phyloP scores from a whole-genome alignment of 2,329 filamentous ascomycete species.

The Ophiostoma tasmaniense region DNA sequence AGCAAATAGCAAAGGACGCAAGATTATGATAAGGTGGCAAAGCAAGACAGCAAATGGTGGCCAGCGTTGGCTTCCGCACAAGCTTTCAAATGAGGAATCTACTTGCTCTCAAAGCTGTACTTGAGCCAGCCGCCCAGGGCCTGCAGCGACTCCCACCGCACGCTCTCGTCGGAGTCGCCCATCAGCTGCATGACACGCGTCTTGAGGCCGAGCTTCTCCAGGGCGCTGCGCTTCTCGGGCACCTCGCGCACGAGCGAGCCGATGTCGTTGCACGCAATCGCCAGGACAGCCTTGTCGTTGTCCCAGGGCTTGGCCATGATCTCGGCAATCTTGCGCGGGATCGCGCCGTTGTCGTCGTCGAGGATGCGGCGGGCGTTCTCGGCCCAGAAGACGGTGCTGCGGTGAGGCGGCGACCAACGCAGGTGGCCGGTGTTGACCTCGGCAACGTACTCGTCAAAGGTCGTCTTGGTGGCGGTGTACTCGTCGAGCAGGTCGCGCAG shows the following conservation, averaged over 20 bases:
- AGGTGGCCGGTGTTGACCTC: slow-evolving; percentile 81
- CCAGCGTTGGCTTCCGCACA: neutral
- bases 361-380: slow-evolving; percentile 85
- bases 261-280: slow-evolving; percentile 88
- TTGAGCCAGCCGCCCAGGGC: slow-evolving; percentile 63
- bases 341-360: slow-evolving; percentile 69
- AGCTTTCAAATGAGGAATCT: neutral
- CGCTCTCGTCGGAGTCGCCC: slow-evolving; percentile 78
- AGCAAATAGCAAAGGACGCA: neutral
- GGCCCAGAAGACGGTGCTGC: slow-evolving; percentile 78
- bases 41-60: neutral
- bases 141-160: slow-evolving; percentile 85
- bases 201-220: slow-evolving; percentile 82
- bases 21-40: neutral
- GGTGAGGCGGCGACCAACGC: slow-evolving; percentile 87
- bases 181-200: slow-evolving; percentile 86
- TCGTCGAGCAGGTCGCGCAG: slow-evolving; percentile 57
- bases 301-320: slow-evolving; percentile 67
- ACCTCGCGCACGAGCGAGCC: slow-evolving; percentile 83
- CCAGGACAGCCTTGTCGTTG: slow-evolving; percentile 80
- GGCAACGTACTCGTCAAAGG: slow-evolving; percentile 81
- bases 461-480: slow-evolving; percentile 62
- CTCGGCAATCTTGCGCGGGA: slow-evolving; percentile 73
- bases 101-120: slow-evolving; percentile 49
- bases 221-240: slow-evolving; percentile 67